These are phyloP conservation scores for Elongisporangium senticosum DNA, from an alignment of 352 stramenopile species.

Conservation along the genomic window DNA sequence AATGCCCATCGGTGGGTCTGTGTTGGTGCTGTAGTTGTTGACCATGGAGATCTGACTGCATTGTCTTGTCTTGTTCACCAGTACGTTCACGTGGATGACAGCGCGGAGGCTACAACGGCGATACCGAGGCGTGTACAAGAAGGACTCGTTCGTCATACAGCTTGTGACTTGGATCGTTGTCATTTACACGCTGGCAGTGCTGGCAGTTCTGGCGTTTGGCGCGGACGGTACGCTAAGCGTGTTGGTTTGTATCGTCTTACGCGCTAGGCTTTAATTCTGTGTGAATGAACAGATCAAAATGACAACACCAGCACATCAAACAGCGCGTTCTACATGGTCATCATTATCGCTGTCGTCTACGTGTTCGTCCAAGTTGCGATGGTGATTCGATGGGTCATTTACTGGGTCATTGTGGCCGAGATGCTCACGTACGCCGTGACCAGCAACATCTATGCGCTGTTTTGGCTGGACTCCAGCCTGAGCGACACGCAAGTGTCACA, in stretches of 20 bases:
- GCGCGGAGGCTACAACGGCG: conserved; percentile 25
- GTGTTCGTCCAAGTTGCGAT: conserved; percentile 30
- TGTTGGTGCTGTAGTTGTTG: not conserved
- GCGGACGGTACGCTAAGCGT: conserved; percentile 7
- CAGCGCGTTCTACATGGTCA: conserved; percentile 7
- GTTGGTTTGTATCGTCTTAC: conserved; percentile 1
- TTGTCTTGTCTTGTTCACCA: conserved; percentile 6
- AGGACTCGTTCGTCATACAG: conserved; percentile 29
- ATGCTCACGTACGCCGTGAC: conserved; percentile 20
- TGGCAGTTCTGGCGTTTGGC: conserved; percentile 14
- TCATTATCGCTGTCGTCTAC: conserved; percentile 14
- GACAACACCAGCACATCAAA: conserved; percentile 7
- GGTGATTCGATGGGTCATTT: conserved; percentile 50
- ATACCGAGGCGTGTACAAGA: conserved; percentile 34
- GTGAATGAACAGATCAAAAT: conserved; percentile 1
- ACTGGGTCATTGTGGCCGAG: conserved; percentile 43
- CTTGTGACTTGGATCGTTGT: conserved; percentile 32
- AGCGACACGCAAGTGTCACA: conserved; percentile 11
- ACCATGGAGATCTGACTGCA: not conserved
- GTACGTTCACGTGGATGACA: conserved; percentile 32
- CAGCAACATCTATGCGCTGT: conserved; percentile 8
- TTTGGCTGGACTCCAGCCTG: conserved; percentile 5
- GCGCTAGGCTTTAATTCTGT: not conserved
- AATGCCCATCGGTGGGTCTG: not conserved
- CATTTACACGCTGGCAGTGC: conserved; percentile 26